Evolutionary conservation across 1,284 basidiomycete genomes (phyloP).

Genomic region (Heterobasidion annosum): DNA sequence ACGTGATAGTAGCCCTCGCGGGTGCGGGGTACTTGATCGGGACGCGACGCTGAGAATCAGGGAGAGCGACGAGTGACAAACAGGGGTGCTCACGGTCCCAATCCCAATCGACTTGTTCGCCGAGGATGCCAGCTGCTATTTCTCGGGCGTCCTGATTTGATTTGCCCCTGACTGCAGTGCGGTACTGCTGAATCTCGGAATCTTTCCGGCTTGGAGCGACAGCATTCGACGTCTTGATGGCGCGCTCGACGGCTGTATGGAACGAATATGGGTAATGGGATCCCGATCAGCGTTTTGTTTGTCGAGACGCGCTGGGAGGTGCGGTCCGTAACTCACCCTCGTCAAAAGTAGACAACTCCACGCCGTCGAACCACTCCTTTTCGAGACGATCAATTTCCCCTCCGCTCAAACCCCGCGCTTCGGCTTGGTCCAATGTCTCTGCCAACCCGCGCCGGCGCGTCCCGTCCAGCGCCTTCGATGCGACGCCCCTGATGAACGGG

Average conservation of each 20-base stretch:
- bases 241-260: constrained; percentile 48
- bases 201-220: constrained; percentile 42
- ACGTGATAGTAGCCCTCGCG: constrained; percentile 91
- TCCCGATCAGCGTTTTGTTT: not conserved
- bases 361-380: constrained; percentile 66
- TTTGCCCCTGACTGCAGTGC: constrained; percentile 51
- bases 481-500: constrained; percentile 74
- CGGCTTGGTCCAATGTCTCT: constrained; percentile 70
- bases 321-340: constrained; percentile 44
- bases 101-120: constrained; percentile 72
- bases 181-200: constrained; percentile 51
- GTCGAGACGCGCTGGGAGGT: not conserved
- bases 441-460: constrained; percentile 43
- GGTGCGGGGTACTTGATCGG: constrained; percentile 67
- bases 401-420: constrained; percentile 57
- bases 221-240: constrained; percentile 33
- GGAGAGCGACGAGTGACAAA: not conserved
- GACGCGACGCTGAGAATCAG: not conserved
- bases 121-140: constrained; percentile 68
- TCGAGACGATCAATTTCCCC: constrained; percentile 72
- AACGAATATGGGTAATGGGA: not conserved
- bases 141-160: constrained; percentile 69
- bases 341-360: constrained; percentile 77
- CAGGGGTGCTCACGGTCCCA: constrained; percentile 63
- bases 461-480: constrained; percentile 24